A percentile compares a stretch with the other conserved stretches of the same genome.
Evolutionary conservation across 176 grass and related monocot species (phyloP).

Genomic region (Eragrostis curvula): DNA sequence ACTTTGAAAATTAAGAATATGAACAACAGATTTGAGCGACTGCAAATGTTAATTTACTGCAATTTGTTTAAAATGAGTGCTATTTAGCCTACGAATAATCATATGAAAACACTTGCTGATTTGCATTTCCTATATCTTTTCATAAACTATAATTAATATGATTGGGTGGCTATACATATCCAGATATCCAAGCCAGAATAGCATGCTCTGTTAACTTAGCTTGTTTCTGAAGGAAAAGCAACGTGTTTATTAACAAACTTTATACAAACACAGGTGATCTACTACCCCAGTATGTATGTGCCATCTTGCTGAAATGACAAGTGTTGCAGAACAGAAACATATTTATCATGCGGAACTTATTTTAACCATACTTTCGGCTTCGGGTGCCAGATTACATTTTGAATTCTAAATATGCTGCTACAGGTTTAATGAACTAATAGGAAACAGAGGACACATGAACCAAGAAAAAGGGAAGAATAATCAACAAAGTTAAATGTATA

Average conservation of each 20-base stretch:
- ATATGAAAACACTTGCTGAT: background rate
- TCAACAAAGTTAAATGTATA: background rate
- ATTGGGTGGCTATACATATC: background rate
- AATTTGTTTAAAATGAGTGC: background rate
- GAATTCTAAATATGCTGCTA: constrained; percentile 1
- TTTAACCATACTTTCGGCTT: background rate
- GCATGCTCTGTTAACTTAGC: background rate
- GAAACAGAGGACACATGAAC: background rate
- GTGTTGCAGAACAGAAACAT: background rate
- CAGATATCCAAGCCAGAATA: constrained; percentile 7
- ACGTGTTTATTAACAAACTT: constrained; percentile 9
- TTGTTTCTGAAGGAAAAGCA: constrained; percentile 22
- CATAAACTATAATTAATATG: constrained; percentile 12
- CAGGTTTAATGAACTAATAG: background rate
- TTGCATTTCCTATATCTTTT: background rate
- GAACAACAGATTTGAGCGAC: background rate
- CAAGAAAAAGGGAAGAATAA: background rate
- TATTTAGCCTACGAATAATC: constrained; percentile 13
- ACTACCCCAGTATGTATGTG: background rate
- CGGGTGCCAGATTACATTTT: background rate
- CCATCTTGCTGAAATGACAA: background rate
- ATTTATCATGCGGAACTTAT: background rate
- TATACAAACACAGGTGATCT: constrained; percentile 21
- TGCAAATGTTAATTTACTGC: background rate
- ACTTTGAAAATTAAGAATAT: constrained; percentile 25